A percentile compares a stretch with the other conserved stretches of the same genome.
Conservation (phyloP, 345 rosid species). For the Angophora floribunda region DNA sequence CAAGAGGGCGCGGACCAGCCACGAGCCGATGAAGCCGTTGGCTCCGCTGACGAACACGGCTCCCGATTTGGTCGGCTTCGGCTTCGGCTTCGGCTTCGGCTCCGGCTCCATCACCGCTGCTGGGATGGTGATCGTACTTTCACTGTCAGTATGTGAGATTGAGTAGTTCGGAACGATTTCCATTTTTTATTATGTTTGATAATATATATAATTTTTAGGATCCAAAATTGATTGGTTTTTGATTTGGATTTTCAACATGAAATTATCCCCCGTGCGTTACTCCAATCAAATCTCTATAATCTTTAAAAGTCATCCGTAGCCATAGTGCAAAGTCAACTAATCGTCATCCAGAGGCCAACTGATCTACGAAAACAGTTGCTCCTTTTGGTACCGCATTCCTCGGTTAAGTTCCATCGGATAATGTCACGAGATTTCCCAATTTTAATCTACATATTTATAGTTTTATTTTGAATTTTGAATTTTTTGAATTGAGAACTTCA, state of each 20-base stretch:
- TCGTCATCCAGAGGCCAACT: no score
- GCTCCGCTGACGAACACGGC: constrained; percentile 80
- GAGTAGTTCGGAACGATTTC: no score
- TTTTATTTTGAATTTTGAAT: neutral
- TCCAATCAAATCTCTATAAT: no score
- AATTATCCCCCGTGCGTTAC: no score
- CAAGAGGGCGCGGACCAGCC: constrained; percentile 49
- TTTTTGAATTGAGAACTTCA: neutral
- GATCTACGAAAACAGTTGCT: neutral
- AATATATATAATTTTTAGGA: no score
- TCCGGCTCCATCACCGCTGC: neutral
- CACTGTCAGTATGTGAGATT: no score
- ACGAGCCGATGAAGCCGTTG: constrained; percentile 78
- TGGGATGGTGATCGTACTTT: neutral
- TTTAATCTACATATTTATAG: no score
- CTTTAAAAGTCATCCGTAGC: no score
- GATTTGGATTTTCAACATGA: no score
- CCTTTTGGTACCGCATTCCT: neutral
- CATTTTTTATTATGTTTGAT: no score
- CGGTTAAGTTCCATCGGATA: neutral
- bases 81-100: neutral
- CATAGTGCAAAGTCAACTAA: no score
- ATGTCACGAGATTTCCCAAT: neutral
- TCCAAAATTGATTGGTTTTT: no score
- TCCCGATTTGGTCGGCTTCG: neutral